Conservation (phyloP, 768 basidiomycete genomes). For the Lentinula guzmanii region DNA sequence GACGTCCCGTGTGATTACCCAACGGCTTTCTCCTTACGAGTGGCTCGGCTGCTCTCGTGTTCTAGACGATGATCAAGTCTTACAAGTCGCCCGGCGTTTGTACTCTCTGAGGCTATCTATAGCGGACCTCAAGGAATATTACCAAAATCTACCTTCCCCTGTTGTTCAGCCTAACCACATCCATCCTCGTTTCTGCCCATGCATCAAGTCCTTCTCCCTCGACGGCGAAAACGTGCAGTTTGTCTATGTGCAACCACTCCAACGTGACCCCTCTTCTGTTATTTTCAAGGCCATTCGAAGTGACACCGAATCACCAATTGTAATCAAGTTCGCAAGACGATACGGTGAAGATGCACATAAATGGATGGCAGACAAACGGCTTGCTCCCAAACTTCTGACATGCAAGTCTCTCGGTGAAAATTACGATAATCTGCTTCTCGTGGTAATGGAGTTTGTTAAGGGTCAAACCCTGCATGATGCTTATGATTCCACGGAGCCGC, state of each 20-base stretch:
- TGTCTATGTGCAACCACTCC: conserved; percentile 14
- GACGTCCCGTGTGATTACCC: conserved; percentile 19
- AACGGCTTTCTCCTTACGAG: conserved; percentile 26
- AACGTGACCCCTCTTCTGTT: conserved; percentile 11
- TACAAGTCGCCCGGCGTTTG: conserved; percentile 16
- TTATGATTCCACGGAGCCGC: neutral
- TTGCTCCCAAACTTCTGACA: conserved; percentile 20
- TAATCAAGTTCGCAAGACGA: conserved; percentile 27
- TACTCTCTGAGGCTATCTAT: conserved; percentile 17
- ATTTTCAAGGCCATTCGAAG: conserved; percentile 15
- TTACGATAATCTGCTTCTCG: conserved; percentile 15
- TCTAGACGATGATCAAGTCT: conserved; percentile 13
- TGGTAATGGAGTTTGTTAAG: conserved; percentile 24
- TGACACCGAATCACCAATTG: conserved; percentile 8
- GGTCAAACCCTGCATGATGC: conserved; percentile 7
- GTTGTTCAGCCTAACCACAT: neutral
- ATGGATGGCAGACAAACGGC: conserved; percentile 13
- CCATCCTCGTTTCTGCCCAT: conserved; percentile 18
- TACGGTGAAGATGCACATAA: conserved; percentile 20
- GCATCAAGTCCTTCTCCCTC: conserved; percentile 10
- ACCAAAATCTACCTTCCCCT: conserved; percentile 9
- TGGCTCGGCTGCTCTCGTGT: conserved; percentile 20
- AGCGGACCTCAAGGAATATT: conserved; percentile 13
- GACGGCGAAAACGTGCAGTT: conserved; percentile 11
- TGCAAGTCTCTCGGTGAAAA: conserved; percentile 8